Evolutionary conservation across 2,329 filamentous ascomycete species (phyloP), one percentile per base, ranked within the genome.

Genomic region (Monosporascus sp.): DNA sequence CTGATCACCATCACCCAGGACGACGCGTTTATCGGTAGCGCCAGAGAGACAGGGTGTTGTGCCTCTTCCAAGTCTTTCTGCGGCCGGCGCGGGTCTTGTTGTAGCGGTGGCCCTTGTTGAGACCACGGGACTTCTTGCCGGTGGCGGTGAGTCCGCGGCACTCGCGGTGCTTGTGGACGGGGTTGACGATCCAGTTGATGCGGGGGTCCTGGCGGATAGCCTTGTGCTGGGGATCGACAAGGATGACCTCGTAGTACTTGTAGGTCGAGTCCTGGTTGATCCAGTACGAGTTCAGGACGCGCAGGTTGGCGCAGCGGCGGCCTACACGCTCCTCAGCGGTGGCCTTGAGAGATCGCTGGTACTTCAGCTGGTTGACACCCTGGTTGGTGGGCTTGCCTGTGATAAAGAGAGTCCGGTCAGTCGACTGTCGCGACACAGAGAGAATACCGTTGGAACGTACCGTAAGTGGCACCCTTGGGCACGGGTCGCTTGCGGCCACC

Each of bases 181-280:
- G 89, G 82, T 95, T 95, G 81, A 93, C 91, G 85, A 99, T 99
- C 94, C 94, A 99, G 90, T 96, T 99, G 89, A 99, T 97, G 80
- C 94, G 92, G 72, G 94, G 82, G 78, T 99, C 94, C 74, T 89
- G 90, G 78, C 94, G 94, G 85, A 99, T 99, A 74, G 94, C 94
- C 87, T 97, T 97, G 90, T 99, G 94, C 84, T 95, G 89, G 76
- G 94, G 94, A 83, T 99, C 94, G 75, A 99, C 93, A 73, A 97
- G 90, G 83, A 99, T 97, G 79, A 97, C 87, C 82, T 99, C 94
- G 84, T 86, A 99, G 89, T 99, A 99, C 86, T 99, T 99, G 90
- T 97, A 99, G 80, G 94, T 99, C 59, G 92, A 97, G 84, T 99
- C 94, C 86, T 97, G 91, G 89, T 99, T 99, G 85, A 99, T 91